These are phyloP conservation scores for Aspergillus nidulans DNA, from an alignment of 495 filamentous ascomycete genomes.

Conservation along the genomic window DNA sequence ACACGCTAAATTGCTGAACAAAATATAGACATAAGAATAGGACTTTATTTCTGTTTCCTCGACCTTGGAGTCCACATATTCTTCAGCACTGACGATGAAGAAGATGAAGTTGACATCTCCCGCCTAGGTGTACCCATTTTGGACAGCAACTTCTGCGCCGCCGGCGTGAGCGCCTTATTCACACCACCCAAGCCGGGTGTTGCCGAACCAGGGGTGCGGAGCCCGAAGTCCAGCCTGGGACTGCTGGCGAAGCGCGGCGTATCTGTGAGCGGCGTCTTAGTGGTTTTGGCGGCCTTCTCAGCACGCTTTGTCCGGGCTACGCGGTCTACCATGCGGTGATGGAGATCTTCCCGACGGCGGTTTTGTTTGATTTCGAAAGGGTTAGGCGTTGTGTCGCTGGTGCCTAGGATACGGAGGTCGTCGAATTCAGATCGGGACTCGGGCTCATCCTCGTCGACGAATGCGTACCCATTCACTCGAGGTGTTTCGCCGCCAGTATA, in stretches of 20 bases:
- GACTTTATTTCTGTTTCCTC: constrained; percentile 27
- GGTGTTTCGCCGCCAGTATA: constrained; percentile 74
- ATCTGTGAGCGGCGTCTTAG: constrained; percentile 50
- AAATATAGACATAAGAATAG: neutral
- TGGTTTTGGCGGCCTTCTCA: constrained; percentile 45
- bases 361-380: constrained; percentile 79
- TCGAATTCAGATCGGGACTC: constrained; percentile 20
- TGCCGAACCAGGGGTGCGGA: constrained; percentile 46
- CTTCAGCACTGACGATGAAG: constrained; percentile 42
- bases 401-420: constrained; percentile 46
- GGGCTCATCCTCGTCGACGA: constrained; percentile 79
- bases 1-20: neutral
- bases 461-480: constrained; percentile 85
- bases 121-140: constrained; percentile 52
- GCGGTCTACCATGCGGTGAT: constrained; percentile 86
- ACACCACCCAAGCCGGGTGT: constrained; percentile 8
- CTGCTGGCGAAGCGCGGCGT: constrained; percentile 76
- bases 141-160: constrained; percentile 71
- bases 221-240: constrained; percentile 54
- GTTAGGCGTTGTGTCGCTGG: constrained; percentile 60
- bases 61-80: constrained; percentile 57
- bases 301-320: constrained; percentile 69
- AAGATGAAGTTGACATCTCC: constrained; percentile 14
- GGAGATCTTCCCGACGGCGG: constrained; percentile 74
- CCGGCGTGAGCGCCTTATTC: constrained; percentile 55